These are phyloP conservation scores for Ascoidea asiatica DNA, from an alignment of 805 yeast species.

Conservation along the genomic window DNA sequence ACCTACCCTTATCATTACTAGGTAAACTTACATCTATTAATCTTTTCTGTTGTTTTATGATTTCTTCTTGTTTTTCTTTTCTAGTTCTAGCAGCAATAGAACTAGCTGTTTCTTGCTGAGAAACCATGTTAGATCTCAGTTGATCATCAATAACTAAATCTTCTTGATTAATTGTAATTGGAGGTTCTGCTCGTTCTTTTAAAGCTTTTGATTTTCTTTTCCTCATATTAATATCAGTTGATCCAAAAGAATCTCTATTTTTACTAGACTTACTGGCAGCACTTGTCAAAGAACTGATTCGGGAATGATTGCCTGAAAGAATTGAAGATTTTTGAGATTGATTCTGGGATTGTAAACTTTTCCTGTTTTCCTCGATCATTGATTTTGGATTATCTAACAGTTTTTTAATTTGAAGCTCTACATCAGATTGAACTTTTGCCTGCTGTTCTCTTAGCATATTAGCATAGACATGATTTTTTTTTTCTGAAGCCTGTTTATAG, in stretches of 20 bases:
- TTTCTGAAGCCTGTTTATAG: neutral
- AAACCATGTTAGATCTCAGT: constrained; percentile 5
- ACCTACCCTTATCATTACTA: constrained; percentile 27
- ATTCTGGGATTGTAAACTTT: neutral
- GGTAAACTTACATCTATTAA: constrained; percentile 15
- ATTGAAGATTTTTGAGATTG: neutral
- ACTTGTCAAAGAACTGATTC: constrained; percentile 1
- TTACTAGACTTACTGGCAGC: constrained; percentile 1
- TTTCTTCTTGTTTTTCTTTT: constrained; percentile 8
- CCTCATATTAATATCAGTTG: constrained; percentile 1
- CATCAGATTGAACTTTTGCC: constrained; percentile 6
- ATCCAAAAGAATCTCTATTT: constrained; percentile 2
- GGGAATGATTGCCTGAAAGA: neutral
- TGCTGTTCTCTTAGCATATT: constrained; percentile 5
- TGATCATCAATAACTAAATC: neutral
- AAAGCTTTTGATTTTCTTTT: constrained; percentile 8
- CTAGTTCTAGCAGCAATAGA: neutral
- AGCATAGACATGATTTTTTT: neutral
- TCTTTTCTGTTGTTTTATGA: constrained; percentile 2
- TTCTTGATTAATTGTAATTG: neutral
- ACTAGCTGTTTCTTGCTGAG: constrained; percentile 1
- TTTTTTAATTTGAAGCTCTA: neutral
- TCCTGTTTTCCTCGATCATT: neutral
- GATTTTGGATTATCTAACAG: too few species aligned
- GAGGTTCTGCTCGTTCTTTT: neutral